Base-by-base conservation (phyloP, 1,139 yeast genomes). In the Pichia norvegensis region DNA sequence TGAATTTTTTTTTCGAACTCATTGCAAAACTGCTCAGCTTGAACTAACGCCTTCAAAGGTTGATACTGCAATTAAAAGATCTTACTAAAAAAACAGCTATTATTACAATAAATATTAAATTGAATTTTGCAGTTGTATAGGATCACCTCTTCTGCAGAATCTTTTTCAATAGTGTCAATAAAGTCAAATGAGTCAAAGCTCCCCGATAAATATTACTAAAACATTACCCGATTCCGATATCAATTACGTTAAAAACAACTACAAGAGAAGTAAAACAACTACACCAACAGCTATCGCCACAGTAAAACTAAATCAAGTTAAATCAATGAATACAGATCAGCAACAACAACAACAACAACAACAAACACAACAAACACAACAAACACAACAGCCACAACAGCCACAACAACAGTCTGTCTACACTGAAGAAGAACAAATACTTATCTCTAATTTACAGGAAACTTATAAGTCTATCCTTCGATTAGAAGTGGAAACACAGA, bases 381-480 rank as follows among this genome's bases (percentile, higher is more conserved):
- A 27, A 9, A 94, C 38, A 81, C 45, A 31, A 20, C 43, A 33
- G 13, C 59, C 50, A 27, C 63, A 59, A 37, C 56, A 48, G 42
- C 63, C 49, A 16, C 58, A 45, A 31, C 61, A 55, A 17, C 64
- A 55, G 38, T 61, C 76, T 38, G 66, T 70, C 20, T 70, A 77
- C 67, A 66, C 79, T 1, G 82, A 76, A 49, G 85, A 81, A 58
- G 87, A 82, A 60, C 88, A 81, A 54, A 79, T 78, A 46, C 66
- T 82, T 45, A 85, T 86, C 4, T 71, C 83, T 4, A 81, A 81
- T 56, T 62, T 82, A 29, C 86, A 83, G 60, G 88, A 82, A 57
- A 81, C 87, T 7, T 83, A 82, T 61, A 81, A 81, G 55, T 70
- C 76, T 46, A 82, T 83, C 42, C 80, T 82, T 45, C 77, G 76